Evolutionary conservation across 148 eudicot species (phyloP), one percentile per base, ranked within the genome.

Genomic region (Diospyros kaki): DNA sequence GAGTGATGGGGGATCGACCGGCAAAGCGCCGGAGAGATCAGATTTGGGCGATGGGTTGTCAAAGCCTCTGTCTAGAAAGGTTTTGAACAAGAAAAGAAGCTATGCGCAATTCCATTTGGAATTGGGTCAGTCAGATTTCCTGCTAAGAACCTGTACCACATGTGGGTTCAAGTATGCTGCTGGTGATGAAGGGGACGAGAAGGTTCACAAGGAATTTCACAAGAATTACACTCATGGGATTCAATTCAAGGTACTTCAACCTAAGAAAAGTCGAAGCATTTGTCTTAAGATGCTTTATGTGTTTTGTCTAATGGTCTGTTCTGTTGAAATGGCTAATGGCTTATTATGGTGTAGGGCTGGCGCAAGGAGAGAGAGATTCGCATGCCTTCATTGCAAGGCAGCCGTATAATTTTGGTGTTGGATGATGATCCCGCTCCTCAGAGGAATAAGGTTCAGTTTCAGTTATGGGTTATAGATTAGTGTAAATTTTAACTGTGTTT

Each of bases 61-160:
- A 48, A 73, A 80, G 65, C 70, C 64, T 15, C 79, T 69, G 67
- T 4, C 84, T 64, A 67, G 84, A 74, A 89, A 85, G 76, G 68
- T 80, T 64, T 77, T 86, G 50, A 87, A 86, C 77, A 94, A 90
- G 85, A 94, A 92, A 76, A 89, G 96, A 74, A 94, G 75, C 15
- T 92, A 94, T 81, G 96, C 91, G 1, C 98, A 94, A 58, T 87
- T 86, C 79, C 92, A 92, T 83, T 82, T 94, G 85, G 96, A 94
- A 46, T 71, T 92, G 77, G 97, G 98, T 66, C 98, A 94, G 58
- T 90, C 98, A 78, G 90, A 94, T 87, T 94, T 94, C 83, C 83
- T 92, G 12, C 79, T 89, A 40, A 96, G 83, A 45, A 77, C 91
- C 1, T 94, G 98, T 83, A 82, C 77, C 28, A 73, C 84, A 2